Evolutionary conservation across 139 green algal species (phyloP).

Genomic region (Tetradesmus obliquus): DNA sequence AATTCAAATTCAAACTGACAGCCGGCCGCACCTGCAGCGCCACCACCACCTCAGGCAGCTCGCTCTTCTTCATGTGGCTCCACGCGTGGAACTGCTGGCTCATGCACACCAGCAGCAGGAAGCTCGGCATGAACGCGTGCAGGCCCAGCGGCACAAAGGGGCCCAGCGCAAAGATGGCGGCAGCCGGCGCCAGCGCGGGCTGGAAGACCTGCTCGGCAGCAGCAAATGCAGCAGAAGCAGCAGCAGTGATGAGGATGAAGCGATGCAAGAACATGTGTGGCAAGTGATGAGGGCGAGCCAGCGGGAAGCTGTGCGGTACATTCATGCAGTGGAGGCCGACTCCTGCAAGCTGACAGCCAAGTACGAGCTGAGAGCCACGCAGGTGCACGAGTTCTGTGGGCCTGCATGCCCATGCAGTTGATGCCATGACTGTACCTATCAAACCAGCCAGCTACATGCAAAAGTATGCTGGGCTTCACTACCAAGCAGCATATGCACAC

Average conservation of each 20-base stretch:
- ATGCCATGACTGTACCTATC: no score
- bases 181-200: conserved; percentile 53
- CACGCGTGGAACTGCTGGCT: conserved; percentile 98
- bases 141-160: conserved; percentile 52
- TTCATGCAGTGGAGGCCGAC: not conserved
- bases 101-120: conserved; percentile 83
- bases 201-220: conserved; percentile 60
- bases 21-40: conserved; percentile 77
- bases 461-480: not conserved
- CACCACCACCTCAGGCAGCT: conserved; percentile 82
- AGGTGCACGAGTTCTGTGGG: not conserved
- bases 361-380: no score
- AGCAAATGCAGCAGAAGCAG: conserved; percentile 42
- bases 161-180: conserved; percentile 53
- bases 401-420: not conserved
- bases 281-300: not conserved
- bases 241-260: not conserved
- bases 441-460: no score
- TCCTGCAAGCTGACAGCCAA: not conserved
- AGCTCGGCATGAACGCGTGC: conserved; percentile 79
- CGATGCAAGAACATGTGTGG: not conserved
- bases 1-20: no score
- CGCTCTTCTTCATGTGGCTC: conserved; percentile 91
- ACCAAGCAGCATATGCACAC: not conserved
- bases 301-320: not conserved